These are phyloP conservation scores for Cyclostephanos invisitatus DNA, from an alignment of 108 stramenopile genomes.

Conservation along the genomic window DNA sequence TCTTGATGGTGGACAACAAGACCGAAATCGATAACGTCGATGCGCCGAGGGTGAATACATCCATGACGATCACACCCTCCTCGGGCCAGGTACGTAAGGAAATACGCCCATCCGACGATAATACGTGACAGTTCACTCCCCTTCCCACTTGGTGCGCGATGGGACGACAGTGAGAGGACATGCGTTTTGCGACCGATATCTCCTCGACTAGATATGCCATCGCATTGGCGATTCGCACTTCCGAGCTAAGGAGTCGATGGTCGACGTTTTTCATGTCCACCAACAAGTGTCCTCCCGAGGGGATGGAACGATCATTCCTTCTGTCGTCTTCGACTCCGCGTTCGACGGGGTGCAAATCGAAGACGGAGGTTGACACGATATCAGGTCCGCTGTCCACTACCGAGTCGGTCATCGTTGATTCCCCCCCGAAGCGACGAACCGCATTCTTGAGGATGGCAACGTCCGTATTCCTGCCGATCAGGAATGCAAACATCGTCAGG, in stretches of 20 bases:
- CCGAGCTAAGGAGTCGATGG: slow-evolving; percentile 65
- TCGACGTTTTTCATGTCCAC: slow-evolving; percentile 58
- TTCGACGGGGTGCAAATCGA: too few species aligned
- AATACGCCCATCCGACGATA: slow-evolving; percentile 56
- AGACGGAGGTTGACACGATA: too few species aligned
- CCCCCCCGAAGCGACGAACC: too few species aligned
- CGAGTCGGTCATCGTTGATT: too few species aligned
- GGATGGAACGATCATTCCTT: slow-evolving; percentile 6
- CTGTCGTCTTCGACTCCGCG: not conserved
- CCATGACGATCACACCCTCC: slow-evolving; percentile 76
- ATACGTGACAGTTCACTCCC: slow-evolving; percentile 76
- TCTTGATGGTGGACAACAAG: slow-evolving; percentile 56
- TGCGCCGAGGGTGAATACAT: slow-evolving; percentile 70
- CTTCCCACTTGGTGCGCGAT: slow-evolving; percentile 61
- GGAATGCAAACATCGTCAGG: too few species aligned
- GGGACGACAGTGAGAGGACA: slow-evolving; percentile 80
- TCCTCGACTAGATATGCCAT: slow-evolving; percentile 64
- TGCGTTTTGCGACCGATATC: slow-evolving; percentile 52
- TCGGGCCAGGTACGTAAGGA: slow-evolving; percentile 78
- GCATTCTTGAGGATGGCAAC: too few species aligned
- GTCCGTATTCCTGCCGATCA: too few species aligned
- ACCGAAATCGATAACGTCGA: slow-evolving; percentile 50
- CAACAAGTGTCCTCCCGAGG: slow-evolving; percentile 34
- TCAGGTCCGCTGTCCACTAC: too few species aligned
- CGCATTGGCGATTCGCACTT: slow-evolving; percentile 57